Conservation (phyloP, 2,329 filamentous ascomycete species). For the Aspergillus felis region DNA sequence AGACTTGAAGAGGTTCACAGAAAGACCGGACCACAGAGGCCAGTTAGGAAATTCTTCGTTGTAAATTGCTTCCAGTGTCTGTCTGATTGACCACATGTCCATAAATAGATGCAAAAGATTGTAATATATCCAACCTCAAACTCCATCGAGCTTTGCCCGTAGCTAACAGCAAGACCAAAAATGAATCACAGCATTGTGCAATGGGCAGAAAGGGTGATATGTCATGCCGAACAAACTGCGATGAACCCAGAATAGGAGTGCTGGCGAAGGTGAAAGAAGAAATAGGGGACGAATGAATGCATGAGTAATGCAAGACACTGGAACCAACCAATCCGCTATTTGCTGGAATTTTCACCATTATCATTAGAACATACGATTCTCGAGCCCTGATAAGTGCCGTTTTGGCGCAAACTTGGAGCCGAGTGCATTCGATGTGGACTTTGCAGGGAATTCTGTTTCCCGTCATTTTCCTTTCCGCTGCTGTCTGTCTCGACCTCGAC, state of each 20-base stretch:
- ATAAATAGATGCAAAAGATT: constrained; percentile 2
- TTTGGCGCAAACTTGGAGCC: constrained; percentile 30
- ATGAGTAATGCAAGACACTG: constrained; percentile 1
- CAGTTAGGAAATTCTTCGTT: not conserved
- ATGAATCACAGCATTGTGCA: not conserved
- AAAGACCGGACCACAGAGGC: not conserved
- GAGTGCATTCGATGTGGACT: constrained; percentile 33
- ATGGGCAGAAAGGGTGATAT: not conserved
- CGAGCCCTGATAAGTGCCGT: constrained; percentile 15
- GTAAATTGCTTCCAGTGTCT: not conserved
- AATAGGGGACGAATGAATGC: constrained; percentile 6
- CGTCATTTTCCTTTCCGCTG: constrained; percentile 36
- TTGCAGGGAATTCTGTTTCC: constrained; percentile 20
- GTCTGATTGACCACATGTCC: not conserved
- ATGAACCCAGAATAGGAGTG: not conserved
- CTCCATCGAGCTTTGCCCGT: not conserved
- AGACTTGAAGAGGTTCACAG: not conserved
- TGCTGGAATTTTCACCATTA: constrained; percentile 18
- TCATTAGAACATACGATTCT: constrained; percentile 31
- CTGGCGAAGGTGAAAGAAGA: constrained; percentile 5
- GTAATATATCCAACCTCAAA: not conserved
- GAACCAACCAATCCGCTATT: not conserved
- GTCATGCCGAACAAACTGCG: not conserved
- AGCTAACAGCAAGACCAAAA: not conserved
- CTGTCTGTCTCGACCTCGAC: constrained; percentile 37